Percentiles rank a stretch among this genome's conserved stretches.
phyloP scores from a whole-genome alignment of 768 basidiomycete species.

The Lactarius quietus region DNA sequence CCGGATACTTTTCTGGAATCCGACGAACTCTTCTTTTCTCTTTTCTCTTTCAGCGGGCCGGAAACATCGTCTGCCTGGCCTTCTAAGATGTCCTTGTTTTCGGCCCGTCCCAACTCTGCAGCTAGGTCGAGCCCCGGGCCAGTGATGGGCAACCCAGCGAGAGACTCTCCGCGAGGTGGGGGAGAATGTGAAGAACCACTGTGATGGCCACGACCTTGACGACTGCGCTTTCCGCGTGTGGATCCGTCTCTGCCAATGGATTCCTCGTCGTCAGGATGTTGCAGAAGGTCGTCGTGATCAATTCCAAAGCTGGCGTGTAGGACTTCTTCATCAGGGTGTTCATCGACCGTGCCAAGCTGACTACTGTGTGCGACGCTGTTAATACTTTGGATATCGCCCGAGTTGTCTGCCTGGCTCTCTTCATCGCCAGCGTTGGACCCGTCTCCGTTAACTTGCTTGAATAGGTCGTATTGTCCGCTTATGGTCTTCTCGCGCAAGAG shows the following conservation, averaged over 20 bases:
- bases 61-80: constrained; percentile 50
- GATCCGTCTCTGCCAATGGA: constrained; percentile 27
- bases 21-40: constrained; percentile 35
- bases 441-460: constrained; percentile 59
- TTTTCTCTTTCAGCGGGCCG: constrained; percentile 46
- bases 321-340: constrained; percentile 37
- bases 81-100: constrained; percentile 78
- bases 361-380: constrained; percentile 58
- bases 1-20: constrained; percentile 33
- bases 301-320: constrained; percentile 50
- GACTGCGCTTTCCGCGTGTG: constrained; percentile 41
- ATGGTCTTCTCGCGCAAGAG: constrained; percentile 88
- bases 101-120: constrained; percentile 86
- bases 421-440: constrained; percentile 29
- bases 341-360: constrained; percentile 48
- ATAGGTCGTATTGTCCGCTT: constrained; percentile 79
- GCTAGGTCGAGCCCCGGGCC: constrained; percentile 88
- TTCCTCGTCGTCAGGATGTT: constrained; percentile 36
- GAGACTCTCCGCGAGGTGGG: constrained; percentile 65
- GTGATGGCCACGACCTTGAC: constrained; percentile 49
- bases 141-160: constrained; percentile 82
- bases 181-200: constrained; percentile 51
- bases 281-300: constrained; percentile 42
- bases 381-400: constrained; percentile 39
- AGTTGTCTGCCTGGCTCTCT: constrained; percentile 22